phyloP scores from a whole-genome alignment of 2,329 filamentous ascomycete species.

The Plenodomus lindquistii region DNA sequence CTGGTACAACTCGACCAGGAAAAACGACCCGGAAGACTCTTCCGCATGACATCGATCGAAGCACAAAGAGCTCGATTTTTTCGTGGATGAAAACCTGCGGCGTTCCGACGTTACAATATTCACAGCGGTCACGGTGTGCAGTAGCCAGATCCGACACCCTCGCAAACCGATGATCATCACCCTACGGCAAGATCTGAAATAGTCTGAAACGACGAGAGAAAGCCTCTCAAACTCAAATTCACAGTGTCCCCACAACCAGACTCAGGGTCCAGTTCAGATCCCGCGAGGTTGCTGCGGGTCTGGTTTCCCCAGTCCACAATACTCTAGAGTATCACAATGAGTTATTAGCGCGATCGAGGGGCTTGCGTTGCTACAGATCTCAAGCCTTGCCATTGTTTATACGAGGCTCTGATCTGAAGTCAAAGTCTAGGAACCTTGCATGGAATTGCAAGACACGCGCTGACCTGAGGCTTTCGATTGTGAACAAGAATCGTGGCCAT shows the following conservation, averaged over 20 bases:
- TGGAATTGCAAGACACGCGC: background rate
- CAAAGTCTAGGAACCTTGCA: background rate
- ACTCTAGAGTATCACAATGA: background rate
- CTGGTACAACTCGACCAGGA: background rate
- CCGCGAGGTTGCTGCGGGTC: background rate
- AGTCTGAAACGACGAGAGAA: background rate
- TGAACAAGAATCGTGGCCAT: conserved; percentile 7
- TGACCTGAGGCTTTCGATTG: conserved; percentile 1
- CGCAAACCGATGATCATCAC: background rate
- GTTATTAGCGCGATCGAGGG: background rate
- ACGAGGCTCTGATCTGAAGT: background rate
- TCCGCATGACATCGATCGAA: background rate
- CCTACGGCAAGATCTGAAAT: background rate
- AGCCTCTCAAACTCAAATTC: background rate
- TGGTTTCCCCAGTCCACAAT: background rate
- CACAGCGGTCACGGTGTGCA: background rate
- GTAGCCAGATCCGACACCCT: background rate
- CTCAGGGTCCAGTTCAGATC: background rate
- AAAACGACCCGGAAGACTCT: background rate
- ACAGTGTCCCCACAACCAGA: background rate
- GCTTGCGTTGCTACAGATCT: background rate
- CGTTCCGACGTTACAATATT: background rate
- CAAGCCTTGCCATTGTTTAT: too few species aligned
- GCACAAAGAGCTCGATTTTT: background rate
- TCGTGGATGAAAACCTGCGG: background rate